Conservation (phyloP, 2,329 filamentous ascomycete genomes). For the Thelonectria rubi region DNA sequence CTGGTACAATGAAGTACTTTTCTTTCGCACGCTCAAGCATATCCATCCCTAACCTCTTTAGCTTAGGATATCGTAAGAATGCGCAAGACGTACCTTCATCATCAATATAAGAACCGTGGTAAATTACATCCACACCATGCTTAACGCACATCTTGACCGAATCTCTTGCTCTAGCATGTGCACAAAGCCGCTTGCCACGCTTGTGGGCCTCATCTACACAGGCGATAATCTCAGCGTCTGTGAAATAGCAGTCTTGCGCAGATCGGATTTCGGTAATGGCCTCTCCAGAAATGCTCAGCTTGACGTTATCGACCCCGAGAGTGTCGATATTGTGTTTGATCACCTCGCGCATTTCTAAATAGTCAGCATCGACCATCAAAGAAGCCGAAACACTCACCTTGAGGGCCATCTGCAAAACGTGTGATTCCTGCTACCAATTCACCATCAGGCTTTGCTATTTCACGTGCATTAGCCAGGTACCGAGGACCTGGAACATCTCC, state of each 20-base stretch:
- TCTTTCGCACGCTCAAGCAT: constrained; percentile 15
- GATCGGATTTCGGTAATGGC: constrained; percentile 23
- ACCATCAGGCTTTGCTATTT: constrained; percentile 27
- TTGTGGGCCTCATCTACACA: constrained; percentile 30
- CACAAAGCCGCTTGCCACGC: constrained; percentile 23
- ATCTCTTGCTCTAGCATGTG: constrained; percentile 27
- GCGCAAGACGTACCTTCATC: constrained; percentile 15
- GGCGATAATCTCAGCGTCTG: constrained; percentile 21
- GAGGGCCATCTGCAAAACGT: constrained; percentile 15
- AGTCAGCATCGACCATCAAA: no score
- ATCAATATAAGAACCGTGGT: constrained; percentile 28
- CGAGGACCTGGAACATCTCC: constrained; percentile 26
- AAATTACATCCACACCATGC: constrained; percentile 29
- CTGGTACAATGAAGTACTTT: constrained; percentile 19
- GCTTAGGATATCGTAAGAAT: no score
- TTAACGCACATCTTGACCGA: constrained; percentile 29
- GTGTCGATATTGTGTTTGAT: constrained; percentile 19
- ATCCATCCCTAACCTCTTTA: constrained; percentile 9
- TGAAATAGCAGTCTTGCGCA: constrained; percentile 30
- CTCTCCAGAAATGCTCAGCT: constrained; percentile 27
- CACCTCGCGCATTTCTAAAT: constrained; percentile 16
- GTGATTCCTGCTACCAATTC: constrained; percentile 29
- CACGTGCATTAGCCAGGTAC: constrained; percentile 28
- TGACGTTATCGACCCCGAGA: constrained; percentile 25
- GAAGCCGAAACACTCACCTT: constrained; percentile 4